phyloP scores from a whole-genome alignment of 2,329 filamentous ascomycete genomes.

The Colletotrichum salicis region DNA sequence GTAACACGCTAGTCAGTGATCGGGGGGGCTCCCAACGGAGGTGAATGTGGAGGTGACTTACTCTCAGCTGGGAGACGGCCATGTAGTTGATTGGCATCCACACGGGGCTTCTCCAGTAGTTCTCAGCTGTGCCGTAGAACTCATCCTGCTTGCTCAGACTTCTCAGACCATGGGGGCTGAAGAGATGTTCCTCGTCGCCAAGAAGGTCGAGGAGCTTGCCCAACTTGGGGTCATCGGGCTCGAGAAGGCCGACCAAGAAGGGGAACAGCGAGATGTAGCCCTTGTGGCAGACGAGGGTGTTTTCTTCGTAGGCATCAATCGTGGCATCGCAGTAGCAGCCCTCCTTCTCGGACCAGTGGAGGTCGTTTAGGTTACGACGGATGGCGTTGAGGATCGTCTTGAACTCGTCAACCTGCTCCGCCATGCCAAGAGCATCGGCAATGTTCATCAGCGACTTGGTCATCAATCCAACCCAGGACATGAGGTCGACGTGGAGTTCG shows the following conservation, averaged over 20 bases:
- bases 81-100: constrained; percentile 99
- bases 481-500: constrained; percentile 93
- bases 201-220: constrained; percentile 82
- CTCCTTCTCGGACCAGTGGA: constrained; percentile 88
- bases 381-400: constrained; percentile 80
- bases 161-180: constrained; percentile 87
- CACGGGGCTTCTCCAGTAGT: constrained; percentile 95
- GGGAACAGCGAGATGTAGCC: constrained; percentile 95
- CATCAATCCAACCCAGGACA: constrained; percentile 99
- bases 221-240: constrained; percentile 77
- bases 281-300: constrained; percentile 90
- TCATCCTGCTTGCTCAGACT: constrained; percentile 86
- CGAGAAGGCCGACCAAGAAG: constrained; percentile 85
- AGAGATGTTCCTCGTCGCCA: constrained; percentile 84
- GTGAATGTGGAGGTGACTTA: constrained; percentile 56
- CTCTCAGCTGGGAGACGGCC: constrained; percentile 79
- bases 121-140: constrained; percentile 90
- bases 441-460: constrained; percentile 85
- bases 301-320: constrained; percentile 94
- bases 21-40: no score
- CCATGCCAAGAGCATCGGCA: constrained; percentile 77
- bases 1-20: not conserved
- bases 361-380: constrained; percentile 84
- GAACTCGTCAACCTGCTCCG: constrained; percentile 81
- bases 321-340: constrained; percentile 94